phyloP scores from a whole-genome alignment of 2,329 filamentous ascomycete species.

The Phymatotrichopsis omnivora region DNA sequence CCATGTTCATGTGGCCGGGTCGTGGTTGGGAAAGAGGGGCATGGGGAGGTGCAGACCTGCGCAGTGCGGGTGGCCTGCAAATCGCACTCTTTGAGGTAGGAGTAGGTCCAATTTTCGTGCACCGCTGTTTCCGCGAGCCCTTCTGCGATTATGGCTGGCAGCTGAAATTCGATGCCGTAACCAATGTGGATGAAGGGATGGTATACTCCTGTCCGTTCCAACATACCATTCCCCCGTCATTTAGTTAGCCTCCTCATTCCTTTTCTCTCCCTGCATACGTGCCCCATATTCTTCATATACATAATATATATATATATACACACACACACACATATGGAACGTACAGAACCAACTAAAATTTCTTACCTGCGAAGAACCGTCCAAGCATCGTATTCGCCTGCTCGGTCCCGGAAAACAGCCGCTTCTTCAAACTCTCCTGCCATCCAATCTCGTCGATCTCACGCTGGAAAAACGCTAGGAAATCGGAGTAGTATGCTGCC shows the following conservation, averaged over 20 bases:
- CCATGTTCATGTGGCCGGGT: no score
- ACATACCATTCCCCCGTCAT: no score
- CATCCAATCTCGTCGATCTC: conserved; percentile 59
- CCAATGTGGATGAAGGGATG: conserved; percentile 80
- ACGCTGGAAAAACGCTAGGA: conserved; percentile 62
- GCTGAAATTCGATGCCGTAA: conserved; percentile 71
- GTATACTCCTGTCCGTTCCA: conserved; percentile 52
- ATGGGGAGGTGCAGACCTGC: no score
- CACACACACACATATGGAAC: no score
- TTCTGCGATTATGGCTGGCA: conserved; percentile 72
- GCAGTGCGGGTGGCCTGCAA: no score
- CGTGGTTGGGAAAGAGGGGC: no score
- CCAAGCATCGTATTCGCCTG: conserved; percentile 57
- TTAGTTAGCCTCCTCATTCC: no score
- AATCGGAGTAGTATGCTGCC: conserved; percentile 58
- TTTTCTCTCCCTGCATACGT: no score
- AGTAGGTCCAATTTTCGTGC: conserved; percentile 51
- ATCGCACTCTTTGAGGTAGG: no score
- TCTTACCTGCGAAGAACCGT: conserved; percentile 55
- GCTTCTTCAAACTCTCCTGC: conserved; percentile 51
- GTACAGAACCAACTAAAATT: no score
- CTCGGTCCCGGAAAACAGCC: conserved; percentile 57
- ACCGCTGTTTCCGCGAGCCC: conserved; percentile 67
- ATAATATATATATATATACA: no score
- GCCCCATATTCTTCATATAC: no score